Evolutionary conservation across 2,329 filamentous ascomycete genomes (phyloP), one percentile per base, ranked within the genome.

Genomic region (Hypoxylon sp.): DNA sequence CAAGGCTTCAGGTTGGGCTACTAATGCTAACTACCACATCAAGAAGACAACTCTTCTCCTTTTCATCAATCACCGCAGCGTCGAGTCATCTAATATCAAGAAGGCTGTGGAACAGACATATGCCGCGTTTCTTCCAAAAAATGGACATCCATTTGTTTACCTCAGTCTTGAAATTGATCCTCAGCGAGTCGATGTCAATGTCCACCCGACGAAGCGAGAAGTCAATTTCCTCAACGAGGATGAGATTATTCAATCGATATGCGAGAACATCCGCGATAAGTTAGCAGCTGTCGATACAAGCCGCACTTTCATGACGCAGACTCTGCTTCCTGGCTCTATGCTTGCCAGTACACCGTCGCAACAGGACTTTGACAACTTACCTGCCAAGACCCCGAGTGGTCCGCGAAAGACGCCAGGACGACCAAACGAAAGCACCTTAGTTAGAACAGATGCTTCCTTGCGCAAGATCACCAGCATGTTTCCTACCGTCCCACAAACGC

Each of bases 391-490:
- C 44, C 80, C 79, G 3, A 70, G 72, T 24, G 62, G 81, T 8
- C 78, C 80, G 19, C 75, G 77, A 71, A 82, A 84, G 68, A 78
- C 81, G 0, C 77, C 83, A 1, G 86, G 85, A 60, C 89, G 88
- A 65, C 87, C 90, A 0, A 91, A 94, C 70, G 93, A 96, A 76
- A 97, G 97, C 77, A 97, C 92, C 61, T 88, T 99, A 11, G 90
- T 99, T 2, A 90, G 96, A 19, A 98, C 95, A 10, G 96, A 99
- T 78, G 90, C 93, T 1, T 92, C 91, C 65, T 86, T 93, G 71
- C 92, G 94, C 65, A 99, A 99, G 79, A 99, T 99, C 70, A 99
- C 96, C 0, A 94, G 93, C 67, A 98, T 99, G 95, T 88, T 99
- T 33, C 86, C 89, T n/a, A 86, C 90, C 17, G 81, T 84, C 55